Evolutionary conservation across 805 yeast genomes (phyloP).

Genomic region (Saccharomyces cerevisiae): DNA sequence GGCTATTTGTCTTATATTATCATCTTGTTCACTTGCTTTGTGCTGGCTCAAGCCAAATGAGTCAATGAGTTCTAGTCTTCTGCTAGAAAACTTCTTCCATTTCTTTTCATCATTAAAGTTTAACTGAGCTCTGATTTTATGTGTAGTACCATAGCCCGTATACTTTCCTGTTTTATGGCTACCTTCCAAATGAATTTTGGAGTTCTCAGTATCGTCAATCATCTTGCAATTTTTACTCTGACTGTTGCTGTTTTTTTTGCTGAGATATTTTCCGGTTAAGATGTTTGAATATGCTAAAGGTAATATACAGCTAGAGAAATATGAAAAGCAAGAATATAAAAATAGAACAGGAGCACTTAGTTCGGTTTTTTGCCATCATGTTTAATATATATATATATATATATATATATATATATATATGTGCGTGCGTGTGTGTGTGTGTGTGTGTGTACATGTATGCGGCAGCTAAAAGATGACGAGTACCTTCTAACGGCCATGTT

Average conservation of each 20-base stretch:
- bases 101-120: constrained; percentile 70
- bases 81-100: constrained; percentile 88
- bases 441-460: not conserved
- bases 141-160: constrained; percentile 33
- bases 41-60: constrained; percentile 48
- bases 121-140: constrained; percentile 41
- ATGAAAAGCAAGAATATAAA: not conserved
- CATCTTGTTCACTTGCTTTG: constrained; percentile 91
- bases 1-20: constrained; percentile 71
- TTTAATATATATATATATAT: too few relatives aligned
- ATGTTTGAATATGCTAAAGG: not conserved
- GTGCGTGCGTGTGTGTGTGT: too few relatives aligned
- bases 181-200: not conserved
- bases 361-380: not conserved
- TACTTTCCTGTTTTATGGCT: not conserved
- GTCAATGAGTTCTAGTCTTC: constrained; percentile 84
- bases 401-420: not conserved
- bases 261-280: not conserved
- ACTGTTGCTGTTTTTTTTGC: not conserved
- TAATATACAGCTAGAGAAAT: not conserved
- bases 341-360: not conserved
- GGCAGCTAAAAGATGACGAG: not conserved
- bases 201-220: not conserved
- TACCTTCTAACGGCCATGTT: not conserved
- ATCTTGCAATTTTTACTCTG: not conserved